These are phyloP conservation scores for Tieghemostelium lacteum DNA, from an alignment of 78 protist species.

Conservation along the genomic window DNA sequence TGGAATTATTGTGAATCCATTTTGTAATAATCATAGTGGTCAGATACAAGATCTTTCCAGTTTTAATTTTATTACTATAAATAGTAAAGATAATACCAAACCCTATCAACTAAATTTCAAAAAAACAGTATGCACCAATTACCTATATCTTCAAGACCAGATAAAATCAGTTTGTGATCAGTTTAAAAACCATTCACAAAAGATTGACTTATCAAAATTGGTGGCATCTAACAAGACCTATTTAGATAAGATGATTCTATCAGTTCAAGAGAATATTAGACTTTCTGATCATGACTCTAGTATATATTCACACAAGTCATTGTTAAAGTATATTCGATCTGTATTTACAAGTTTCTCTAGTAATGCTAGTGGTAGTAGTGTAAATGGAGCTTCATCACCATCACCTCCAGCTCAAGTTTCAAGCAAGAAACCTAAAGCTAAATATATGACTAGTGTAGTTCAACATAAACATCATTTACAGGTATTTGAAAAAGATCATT, in stretches of 20 bases:
- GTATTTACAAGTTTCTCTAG: not conserved
- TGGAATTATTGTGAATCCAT: slow-evolving; percentile 65
- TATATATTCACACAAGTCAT: not conserved
- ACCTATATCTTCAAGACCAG: not conserved
- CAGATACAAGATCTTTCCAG: slow-evolving; percentile 14
- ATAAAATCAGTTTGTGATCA: not conserved
- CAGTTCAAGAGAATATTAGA: not conserved
- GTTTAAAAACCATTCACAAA: not conserved
- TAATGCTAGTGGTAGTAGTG: not conserved
- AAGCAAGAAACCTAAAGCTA: not conserved
- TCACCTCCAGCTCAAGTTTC: too few relatives aligned
- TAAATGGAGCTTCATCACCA: not conserved
- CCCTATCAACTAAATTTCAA: slow-evolving; percentile 24
- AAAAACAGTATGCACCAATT: not conserved
- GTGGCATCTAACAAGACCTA: not conserved
- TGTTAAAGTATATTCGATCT: not conserved
- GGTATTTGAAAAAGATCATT: too few relatives aligned
- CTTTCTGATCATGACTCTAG: not conserved
- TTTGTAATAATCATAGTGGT: slow-evolving; percentile 10
- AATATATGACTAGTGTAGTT: not conserved
- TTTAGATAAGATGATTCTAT: slow-evolving; percentile 32
- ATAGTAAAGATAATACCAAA: slow-evolving; percentile 9
- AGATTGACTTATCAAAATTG: not conserved
- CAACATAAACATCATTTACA: too few relatives aligned
- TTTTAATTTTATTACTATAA: not conserved